phyloP scores from a whole-genome alignment of 352 stramenopile genomes.

The Peronospora destructor region DNA sequence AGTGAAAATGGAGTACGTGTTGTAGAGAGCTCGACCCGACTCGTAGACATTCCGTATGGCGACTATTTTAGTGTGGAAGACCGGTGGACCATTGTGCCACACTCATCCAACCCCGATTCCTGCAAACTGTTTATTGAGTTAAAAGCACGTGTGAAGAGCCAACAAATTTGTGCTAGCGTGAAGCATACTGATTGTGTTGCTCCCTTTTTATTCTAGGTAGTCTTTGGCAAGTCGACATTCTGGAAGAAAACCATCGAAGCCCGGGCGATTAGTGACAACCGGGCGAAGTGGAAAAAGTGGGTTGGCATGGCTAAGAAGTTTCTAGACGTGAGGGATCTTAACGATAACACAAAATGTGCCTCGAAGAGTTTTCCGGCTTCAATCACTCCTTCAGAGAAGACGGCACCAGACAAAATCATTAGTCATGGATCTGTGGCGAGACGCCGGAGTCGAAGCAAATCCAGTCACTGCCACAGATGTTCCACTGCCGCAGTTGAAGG shows the following conservation, averaged over 20 bases:
- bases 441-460: conserved; percentile 18
- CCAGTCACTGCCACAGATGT: conserved; percentile 15
- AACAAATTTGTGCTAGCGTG: neutral
- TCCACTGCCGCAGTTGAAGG: conserved; percentile 4
- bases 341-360: conserved; percentile 6
- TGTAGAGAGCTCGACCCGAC: conserved; percentile 69
- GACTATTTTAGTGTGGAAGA: conserved; percentile 86
- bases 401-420: conserved; percentile 1
- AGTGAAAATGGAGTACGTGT: conserved; percentile 34
- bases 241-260: conserved; percentile 78
- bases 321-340: conserved; percentile 17
- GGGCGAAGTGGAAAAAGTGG: conserved; percentile 66
- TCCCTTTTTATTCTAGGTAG: conserved; percentile 31
- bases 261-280: conserved; percentile 67
- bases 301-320: conserved; percentile 53
- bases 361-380: conserved; percentile 17
- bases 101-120: conserved; percentile 28
- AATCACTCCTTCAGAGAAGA: conserved; percentile 21
- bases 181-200: conserved; percentile 2
- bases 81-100: conserved; percentile 64
- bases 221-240: conserved; percentile 80
- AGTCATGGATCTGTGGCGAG: conserved; percentile 7
- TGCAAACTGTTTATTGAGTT: conserved; percentile 73
- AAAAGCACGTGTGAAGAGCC: conserved; percentile 31
- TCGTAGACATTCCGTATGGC: conserved; percentile 81